Base-by-base conservation (phyloP, 2,329 filamentous ascomycete genomes). In the Fusarium lyarnte region DNA sequence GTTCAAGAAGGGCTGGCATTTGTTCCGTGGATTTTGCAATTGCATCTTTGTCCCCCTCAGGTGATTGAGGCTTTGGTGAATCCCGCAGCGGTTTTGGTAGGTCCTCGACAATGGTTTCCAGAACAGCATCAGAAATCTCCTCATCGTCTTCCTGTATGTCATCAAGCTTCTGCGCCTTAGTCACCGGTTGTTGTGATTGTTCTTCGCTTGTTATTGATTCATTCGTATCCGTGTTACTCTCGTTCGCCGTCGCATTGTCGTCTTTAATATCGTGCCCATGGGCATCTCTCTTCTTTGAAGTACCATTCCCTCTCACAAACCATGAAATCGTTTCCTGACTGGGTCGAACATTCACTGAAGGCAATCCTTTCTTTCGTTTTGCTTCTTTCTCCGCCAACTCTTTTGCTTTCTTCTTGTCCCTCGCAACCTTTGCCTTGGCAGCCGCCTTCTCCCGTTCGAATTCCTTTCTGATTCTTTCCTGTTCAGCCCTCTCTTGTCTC, bases 271-370 rank as follows among this genome's bases (percentile, higher is more conserved):
- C 68, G 21, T 61, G 58, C 6, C 78, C 79, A 10, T 59, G 66
- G 6, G 45, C 58, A 36, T 79, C 77, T 42, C 79, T 79, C 73
- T 82, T 82, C 58, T 72, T 81, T 3, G 64, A 63, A 6, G 73
- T 72, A 3, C 78, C 79, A n/a, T 81, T 79, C 0, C 81, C 80
- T 39, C 81, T 79, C 12, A 88, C 79, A 63, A 91, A 91, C 39
- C 84, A 77, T 23, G 87, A 82, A 69, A 91, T 88, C 0, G 86
- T 88, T 45, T 86, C 86, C 76, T 91, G 89, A 38, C 88, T 90
- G 1, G 88, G 85, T 39, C 85, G 83, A 8, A 88, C 86, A 17
- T 82, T 83, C n/a, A 87, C 82, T 8, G 89, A 79, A 19, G 89
- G 89, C 64, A 88, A 63, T 1, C 88, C 87, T 59, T 82, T 85